A percentile compares a stretch with the other conserved stretches of the same genome.
Evolutionary conservation across 768 basidiomycete genomes (phyloP).

Genomic region (Hericium alpestre): DNA sequence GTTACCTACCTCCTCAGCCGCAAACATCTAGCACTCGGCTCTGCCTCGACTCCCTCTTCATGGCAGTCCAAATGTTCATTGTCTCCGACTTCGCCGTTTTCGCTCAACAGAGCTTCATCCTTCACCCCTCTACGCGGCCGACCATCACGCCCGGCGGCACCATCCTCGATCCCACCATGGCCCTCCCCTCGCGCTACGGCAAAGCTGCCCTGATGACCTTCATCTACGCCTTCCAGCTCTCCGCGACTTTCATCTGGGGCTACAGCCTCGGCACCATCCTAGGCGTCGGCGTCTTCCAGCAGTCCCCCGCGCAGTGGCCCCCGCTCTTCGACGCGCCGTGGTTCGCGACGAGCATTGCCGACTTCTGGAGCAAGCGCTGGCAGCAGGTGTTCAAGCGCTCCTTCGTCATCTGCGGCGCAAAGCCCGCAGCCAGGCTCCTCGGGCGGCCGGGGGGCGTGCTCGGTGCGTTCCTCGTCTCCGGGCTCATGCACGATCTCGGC

Average conservation of each 20-base stretch:
- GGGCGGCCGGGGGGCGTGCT: constrained; percentile 7
- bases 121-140: constrained; percentile 26
- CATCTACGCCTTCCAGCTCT: constrained; percentile 7
- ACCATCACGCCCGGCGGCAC: constrained; percentile 22
- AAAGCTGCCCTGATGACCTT: constrained; percentile 13
- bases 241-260: constrained; percentile 6
- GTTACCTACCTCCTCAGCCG: constrained; percentile 24
- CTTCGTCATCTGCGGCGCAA: constrained; percentile 43
- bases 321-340: constrained; percentile 52
- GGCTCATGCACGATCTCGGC: constrained; percentile 11
- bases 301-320: constrained; percentile 41
- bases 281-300: constrained; percentile 4
- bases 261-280: constrained; percentile 7
- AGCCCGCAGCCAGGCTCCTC: constrained; percentile 18
- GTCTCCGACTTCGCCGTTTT: constrained; percentile 26
- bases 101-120: constrained; percentile 11
- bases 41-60: constrained; percentile 24
- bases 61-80: constrained; percentile 37
- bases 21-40: constrained; percentile 32
- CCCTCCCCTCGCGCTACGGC: constrained; percentile 23
- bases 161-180: constrained; percentile 27
- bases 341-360: constrained; percentile 43
- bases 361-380: constrained; percentile 59
- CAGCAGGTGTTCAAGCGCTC: constrained; percentile 54
- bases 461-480: constrained; percentile 12